Evolutionary conservation across 1,284 basidiomycete genomes (phyloP).

Genomic region (Agroathelia rolfsii): DNA sequence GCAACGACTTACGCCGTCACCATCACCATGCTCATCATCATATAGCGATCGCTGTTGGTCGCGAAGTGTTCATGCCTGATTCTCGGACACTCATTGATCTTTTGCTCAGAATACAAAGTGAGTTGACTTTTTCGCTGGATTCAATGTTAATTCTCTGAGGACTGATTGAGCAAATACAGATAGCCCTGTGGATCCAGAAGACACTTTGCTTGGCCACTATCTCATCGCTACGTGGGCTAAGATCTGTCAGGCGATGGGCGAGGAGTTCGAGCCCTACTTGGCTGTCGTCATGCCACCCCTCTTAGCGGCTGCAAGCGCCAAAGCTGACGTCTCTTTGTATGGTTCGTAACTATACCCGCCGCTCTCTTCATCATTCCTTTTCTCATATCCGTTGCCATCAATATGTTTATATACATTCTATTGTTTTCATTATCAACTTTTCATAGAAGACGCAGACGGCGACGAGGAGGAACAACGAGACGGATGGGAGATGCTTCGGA

Average conservation of each 20-base stretch:
- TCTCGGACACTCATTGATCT: slow-evolving; percentile 62
- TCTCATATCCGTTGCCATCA: slow-evolving; percentile 3
- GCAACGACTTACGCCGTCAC: slow-evolving; percentile 3
- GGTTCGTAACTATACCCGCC: slow-evolving; percentile 30
- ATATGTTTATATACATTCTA: slow-evolving; percentile 1
- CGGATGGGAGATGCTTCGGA: slow-evolving; percentile 67
- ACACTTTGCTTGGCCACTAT: slow-evolving; percentile 59
- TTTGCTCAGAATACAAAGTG: slow-evolving; percentile 73
- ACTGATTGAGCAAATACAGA: slow-evolving; percentile 27
- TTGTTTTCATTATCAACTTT: slow-evolving; percentile 1
- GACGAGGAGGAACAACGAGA: slow-evolving; percentile 46
- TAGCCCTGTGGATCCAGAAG: slow-evolving; percentile 49
- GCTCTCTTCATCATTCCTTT: neutral
- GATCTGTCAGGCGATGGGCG: slow-evolving; percentile 70
- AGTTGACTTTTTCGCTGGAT: slow-evolving; percentile 18
- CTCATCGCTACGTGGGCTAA: slow-evolving; percentile 77
- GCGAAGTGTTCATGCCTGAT: slow-evolving; percentile 68
- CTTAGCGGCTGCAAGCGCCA: slow-evolving; percentile 66
- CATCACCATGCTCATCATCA: too few species aligned
- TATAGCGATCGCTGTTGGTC: slow-evolving; percentile 72
- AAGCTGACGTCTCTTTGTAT: slow-evolving; percentile 69
- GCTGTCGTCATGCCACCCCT: slow-evolving; percentile 74
- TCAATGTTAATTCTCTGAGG: neutral
- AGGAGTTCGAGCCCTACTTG: slow-evolving; percentile 77
- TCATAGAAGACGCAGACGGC: slow-evolving; percentile 40